phyloP scores from a whole-genome alignment of 2,329 filamentous ascomycete species.

The Capronia coronata region DNA sequence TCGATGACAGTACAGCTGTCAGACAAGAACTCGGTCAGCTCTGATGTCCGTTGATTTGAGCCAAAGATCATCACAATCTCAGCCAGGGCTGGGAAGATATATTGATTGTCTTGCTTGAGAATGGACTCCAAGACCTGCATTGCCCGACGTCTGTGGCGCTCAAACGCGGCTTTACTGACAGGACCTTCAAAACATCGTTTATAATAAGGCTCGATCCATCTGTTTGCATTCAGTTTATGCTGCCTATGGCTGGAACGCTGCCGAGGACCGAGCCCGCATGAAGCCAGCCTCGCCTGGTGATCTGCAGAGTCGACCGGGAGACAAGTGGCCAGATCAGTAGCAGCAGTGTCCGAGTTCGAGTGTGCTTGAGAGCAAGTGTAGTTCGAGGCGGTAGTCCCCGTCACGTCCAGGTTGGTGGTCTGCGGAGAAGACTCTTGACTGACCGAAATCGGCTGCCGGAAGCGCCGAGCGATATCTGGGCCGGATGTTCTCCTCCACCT shows the following conservation, averaged over 20 bases:
- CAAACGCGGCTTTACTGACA: neutral
- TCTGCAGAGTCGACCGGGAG: neutral
- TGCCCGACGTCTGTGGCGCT: constrained; percentile 6
- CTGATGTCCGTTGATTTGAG: constrained; percentile 4
- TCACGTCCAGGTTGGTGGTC: neutral
- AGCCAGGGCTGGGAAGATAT: constrained; percentile 16
- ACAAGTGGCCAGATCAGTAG: neutral
- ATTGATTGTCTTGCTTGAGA: constrained; percentile 14
- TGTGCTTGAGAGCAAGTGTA: neutral
- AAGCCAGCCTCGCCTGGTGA: neutral
- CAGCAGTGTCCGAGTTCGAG: neutral
- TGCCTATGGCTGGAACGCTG: neutral
- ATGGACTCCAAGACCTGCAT: constrained; percentile 12
- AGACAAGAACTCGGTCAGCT: constrained; percentile 12
- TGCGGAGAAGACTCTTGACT: neutral
- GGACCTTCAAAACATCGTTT: constrained; percentile 4
- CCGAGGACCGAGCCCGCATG: neutral
- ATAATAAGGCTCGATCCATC: constrained; percentile 14
- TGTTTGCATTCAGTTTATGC: constrained; percentile 11
- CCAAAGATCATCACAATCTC: constrained; percentile 17
- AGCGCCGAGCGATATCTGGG: neutral
- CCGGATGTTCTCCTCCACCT: neutral
- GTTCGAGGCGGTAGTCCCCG: neutral
- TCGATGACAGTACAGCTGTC: constrained; percentile 13
- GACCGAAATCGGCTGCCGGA: neutral